Evolutionary conservation across 495 filamentous ascomycete genomes (phyloP).

Genomic region (Penicillium tannophilum): DNA sequence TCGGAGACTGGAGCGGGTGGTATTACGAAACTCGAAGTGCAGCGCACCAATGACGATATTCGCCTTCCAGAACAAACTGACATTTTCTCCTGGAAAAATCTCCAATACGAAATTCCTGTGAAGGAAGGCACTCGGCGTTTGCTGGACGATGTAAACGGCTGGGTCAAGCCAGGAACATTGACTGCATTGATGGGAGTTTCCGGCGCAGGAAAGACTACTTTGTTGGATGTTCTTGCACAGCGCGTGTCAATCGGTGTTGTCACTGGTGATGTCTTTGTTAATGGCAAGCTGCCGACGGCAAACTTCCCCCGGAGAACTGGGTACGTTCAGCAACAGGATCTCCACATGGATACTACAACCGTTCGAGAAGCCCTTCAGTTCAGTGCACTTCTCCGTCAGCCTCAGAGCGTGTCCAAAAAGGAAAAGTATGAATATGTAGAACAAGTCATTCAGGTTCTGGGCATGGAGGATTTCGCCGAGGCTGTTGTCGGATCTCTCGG

Average conservation of each 20-base stretch:
- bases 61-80: conserved; percentile 53
- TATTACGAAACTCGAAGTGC: conserved; percentile 20
- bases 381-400: conserved; percentile 81
- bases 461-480: conserved; percentile 46
- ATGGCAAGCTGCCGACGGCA: conserved; percentile 54
- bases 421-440: conserved; percentile 54
- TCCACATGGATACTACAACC: conserved; percentile 82
- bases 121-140: conserved; percentile 57
- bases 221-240: conserved; percentile 61
- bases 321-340: conserved; percentile 91
- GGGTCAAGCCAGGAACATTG: conserved; percentile 65
- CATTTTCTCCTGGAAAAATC: conserved; percentile 71
- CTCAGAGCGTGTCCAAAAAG: conserved; percentile 40
- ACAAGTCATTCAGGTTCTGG: conserved; percentile 49
- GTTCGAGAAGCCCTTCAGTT: conserved; percentile 84
- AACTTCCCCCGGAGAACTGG: conserved; percentile 91
- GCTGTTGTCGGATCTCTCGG: conserved; percentile 43
- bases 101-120: conserved; percentile 66
- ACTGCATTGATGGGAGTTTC: conserved; percentile 63
- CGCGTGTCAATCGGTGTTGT: conserved; percentile 53
- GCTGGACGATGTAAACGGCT: conserved; percentile 62
- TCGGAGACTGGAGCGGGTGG: conserved; percentile 19
- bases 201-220: conserved; percentile 67
- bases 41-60: conserved; percentile 27
- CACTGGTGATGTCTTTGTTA: conserved; percentile 52